Percentiles rank a stretch among this genome's conserved stretches.
phyloP scores from a whole-genome alignment of 108 stramenopile genomes.

The Parietichytrium sp. region DNA sequence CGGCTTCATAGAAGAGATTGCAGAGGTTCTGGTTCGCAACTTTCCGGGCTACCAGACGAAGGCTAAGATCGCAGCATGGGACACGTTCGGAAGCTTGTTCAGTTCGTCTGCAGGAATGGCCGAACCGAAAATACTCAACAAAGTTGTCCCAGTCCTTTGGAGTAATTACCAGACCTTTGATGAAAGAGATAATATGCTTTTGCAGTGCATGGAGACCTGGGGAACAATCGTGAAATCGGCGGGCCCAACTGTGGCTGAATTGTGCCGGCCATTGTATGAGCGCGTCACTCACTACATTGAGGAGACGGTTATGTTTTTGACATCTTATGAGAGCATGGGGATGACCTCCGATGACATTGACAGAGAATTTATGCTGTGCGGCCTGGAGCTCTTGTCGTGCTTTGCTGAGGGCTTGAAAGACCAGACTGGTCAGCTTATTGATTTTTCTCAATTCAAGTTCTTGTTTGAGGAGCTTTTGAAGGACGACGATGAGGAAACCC shows the following conservation, averaged over 20 bases:
- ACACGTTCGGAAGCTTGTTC: background rate
- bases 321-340: background rate
- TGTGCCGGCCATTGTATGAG: background rate
- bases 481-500: background rate
- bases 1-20: background rate
- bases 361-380: constrained; percentile 5
- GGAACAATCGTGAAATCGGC: background rate
- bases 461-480: background rate
- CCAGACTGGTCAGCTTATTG: background rate
- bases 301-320: constrained; percentile 3
- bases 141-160: background rate
- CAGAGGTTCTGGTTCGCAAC: background rate
- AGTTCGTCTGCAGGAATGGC: background rate
- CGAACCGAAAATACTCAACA: background rate
- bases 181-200: background rate
- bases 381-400: background rate
- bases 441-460: background rate
- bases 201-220: background rate
- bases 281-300: background rate
- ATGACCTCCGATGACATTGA: background rate
- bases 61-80: background rate
- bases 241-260: background rate
- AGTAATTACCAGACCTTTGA: background rate
- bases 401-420: constrained; percentile 15
- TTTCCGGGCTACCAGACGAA: constrained; percentile 2